Base-by-base conservation (phyloP, 202 grass and related monocot genomes). In the Brachypodium distachyon region DNA sequence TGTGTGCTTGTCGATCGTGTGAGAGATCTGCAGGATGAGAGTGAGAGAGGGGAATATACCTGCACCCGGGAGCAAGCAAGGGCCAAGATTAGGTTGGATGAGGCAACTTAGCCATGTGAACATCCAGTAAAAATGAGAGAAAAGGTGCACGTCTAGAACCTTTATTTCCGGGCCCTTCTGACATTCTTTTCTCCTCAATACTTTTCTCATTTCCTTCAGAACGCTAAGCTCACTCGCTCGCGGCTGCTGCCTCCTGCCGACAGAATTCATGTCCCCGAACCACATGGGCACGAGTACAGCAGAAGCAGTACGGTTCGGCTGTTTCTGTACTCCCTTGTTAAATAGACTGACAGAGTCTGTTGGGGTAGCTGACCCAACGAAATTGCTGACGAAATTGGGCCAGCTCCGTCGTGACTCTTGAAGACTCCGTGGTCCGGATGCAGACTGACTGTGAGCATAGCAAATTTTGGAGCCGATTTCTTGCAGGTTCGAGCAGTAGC, bases 31-130 rank as follows among this genome's bases (percentile, higher is more conserved):
- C 22, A 62, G 51, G 69, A 21, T 18, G 69, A 9, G 58, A 65
- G 56, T 12, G 54, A 42, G 33, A 41, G 0, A 38, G 14, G 13
- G 50, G 50, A 48, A 87, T 87, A 80, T 93, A 78, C 87, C 78
- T 93, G 44, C 84, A 72, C 91, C 64, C 81, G 31, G 38, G 38
- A 67, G 18, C 57, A 93, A 90, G 91, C 81, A 87, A 92, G 41
- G 56, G 86, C 54, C 69, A 50, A 65, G 73, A 26, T 67, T 27
- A 73, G 65, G 66, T 55, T 27, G 58, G 39, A 63, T 36, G 28
- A 84, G 37, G 86, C 77, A 78, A 67, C 84, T 77, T 43, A 67
- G 87, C 81, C 81, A 87, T 93, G 90, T 85, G 87, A 52, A 44
- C 31, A 43, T 38, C 58, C 51, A 51, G 79, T 79, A 47, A 36